Evolutionary conservation across 208 protist genomes (phyloP).

Genomic region (Histomonas meleagridis): DNA sequence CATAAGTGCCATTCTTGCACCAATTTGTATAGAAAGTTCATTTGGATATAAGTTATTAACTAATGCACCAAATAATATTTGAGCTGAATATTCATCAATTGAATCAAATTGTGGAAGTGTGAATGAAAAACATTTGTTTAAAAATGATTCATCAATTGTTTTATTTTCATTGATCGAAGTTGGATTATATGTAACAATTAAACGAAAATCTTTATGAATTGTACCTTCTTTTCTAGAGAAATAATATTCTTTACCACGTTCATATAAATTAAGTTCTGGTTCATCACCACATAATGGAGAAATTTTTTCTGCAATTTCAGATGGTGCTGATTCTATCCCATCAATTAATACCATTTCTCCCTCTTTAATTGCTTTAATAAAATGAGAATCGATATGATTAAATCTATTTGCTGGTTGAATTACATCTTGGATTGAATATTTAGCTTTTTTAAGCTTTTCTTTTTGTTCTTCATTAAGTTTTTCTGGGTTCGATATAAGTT

Average conservation of each 20-base stretch:
- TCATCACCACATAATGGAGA: not conserved
- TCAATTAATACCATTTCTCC: conserved; percentile 18
- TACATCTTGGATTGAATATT: not conserved
- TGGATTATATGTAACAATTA: conserved; percentile 34
- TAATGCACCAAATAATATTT: not conserved
- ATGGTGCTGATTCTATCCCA: conserved; percentile 18
- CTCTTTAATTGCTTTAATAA: not conserved
- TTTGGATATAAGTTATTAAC: not conserved
- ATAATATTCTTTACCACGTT: not conserved
- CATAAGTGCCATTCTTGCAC: not conserved
- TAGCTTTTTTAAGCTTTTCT: not conserved
- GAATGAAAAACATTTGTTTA: not conserved
- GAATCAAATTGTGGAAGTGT: not conserved
- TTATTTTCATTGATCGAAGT: not conserved
- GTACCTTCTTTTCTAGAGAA: not conserved
- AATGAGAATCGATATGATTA: not conserved
- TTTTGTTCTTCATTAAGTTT: too few relatives aligned
- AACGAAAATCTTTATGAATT: conserved; percentile 15
- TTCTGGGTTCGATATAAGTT: too few relatives aligned
- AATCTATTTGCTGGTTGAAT: not conserved
- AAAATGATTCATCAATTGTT: not conserved
- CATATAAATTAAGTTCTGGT: conserved; percentile 34
- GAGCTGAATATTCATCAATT: not conserved
- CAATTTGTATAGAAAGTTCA: not conserved
- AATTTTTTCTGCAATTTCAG: conserved; percentile 15